Evolutionary conservation across 1,139 yeast genomes (phyloP).

Genomic region (Diutina sp.): DNA sequence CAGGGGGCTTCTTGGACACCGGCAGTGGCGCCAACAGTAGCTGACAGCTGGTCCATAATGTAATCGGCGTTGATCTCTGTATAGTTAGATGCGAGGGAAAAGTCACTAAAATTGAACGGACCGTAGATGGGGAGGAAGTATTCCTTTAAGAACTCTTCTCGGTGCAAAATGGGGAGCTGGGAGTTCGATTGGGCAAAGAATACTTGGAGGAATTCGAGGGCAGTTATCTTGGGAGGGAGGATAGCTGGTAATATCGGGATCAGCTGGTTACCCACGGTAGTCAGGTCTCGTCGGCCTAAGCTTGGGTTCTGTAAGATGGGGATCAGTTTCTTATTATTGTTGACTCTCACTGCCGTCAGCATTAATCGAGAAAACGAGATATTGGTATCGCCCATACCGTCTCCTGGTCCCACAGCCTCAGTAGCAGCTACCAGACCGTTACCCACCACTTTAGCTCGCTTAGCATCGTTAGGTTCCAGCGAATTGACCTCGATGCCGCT

Average conservation of each 20-base stretch:
- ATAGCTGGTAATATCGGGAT: constrained; percentile 25
- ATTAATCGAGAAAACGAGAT: constrained; percentile 60
- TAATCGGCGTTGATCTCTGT: constrained; percentile 31
- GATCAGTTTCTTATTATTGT: constrained; percentile 3
- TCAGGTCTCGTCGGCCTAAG: not conserved
- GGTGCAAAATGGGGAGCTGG: constrained; percentile 70
- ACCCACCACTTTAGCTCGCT: constrained; percentile 2
- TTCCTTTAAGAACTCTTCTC: constrained; percentile 56
- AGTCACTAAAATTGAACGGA: constrained; percentile 30
- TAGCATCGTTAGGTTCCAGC: not conserved
- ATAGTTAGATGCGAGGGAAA: constrained; percentile 45
- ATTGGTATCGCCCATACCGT: constrained; percentile 7
- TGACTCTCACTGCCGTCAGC: constrained; percentile 29
- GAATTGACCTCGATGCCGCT: constrained; percentile 19
- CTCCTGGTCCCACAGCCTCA: not conserved
- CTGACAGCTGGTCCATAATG: constrained; percentile 5
- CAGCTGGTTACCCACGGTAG: constrained; percentile 5
- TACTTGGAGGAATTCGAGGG: constrained; percentile 51
- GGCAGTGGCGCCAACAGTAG: constrained; percentile 2
- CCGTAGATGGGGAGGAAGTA: constrained; percentile 78
- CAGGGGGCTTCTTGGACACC: constrained; percentile 23
- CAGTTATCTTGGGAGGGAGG: constrained; percentile 61
- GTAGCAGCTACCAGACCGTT: not conserved
- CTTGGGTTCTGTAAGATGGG: not conserved
- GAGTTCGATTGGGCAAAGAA: constrained; percentile 74